Conservation (phyloP, 495 filamentous ascomycete genomes). For the Amphirosellinia nigrospora region DNA sequence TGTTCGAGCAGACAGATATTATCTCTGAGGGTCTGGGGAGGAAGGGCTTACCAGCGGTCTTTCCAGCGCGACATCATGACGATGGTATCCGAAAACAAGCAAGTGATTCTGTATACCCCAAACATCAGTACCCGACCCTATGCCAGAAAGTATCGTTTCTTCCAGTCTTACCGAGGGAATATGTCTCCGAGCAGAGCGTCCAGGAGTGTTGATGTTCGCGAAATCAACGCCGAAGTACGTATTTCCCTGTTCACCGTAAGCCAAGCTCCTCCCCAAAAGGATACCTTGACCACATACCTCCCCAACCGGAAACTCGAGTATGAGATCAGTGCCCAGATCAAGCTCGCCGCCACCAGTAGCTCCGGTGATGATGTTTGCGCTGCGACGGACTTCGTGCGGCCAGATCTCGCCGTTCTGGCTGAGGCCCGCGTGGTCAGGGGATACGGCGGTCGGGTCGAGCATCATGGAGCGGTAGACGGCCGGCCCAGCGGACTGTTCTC, state of each 20-base stretch:
- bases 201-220: not conserved
- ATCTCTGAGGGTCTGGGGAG: not conserved
- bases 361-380: not conserved
- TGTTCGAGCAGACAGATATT: not conserved
- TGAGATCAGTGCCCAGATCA: not conserved
- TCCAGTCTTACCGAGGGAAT: conserved; percentile 1
- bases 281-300: not conserved
- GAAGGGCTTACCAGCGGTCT: not conserved
- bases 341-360: not conserved
- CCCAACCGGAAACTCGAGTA: conserved; percentile 5
- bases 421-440: not conserved
- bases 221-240: conserved; percentile 13
- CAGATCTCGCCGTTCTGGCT: not conserved
- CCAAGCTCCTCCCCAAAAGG: not conserved
- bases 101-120: not conserved
- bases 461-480: not conserved
- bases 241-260: not conserved
- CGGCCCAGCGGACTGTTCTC: not conserved
- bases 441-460: not conserved
- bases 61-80: not conserved
- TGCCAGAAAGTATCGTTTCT: not conserved
- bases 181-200: not conserved
- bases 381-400: not conserved
- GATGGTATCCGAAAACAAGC: conserved; percentile 7
- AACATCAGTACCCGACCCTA: not conserved